Evolutionary conservation across 345 rosid species (phyloP).

Genomic region (Diplotaxis tenuifolia): DNA sequence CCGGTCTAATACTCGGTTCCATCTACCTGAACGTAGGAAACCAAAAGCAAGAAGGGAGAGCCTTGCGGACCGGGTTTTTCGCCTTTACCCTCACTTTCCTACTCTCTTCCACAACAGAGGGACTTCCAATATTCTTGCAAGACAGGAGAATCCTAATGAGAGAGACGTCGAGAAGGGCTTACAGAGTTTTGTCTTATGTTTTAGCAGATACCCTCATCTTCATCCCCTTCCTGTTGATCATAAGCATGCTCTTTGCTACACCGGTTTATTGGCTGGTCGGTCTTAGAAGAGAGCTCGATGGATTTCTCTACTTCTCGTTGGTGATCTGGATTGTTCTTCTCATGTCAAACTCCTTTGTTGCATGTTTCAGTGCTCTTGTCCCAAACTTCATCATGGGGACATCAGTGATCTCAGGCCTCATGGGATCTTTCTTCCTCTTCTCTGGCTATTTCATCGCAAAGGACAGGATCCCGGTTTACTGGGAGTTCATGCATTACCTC

Average conservation of each 20-base stretch:
- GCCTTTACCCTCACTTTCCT: slow-evolving; percentile 86
- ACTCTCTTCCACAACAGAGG: slow-evolving; percentile 86
- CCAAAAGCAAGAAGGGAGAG: slow-evolving; percentile 41
- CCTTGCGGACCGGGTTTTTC: slow-evolving; percentile 68
- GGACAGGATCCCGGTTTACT: slow-evolving; percentile 65
- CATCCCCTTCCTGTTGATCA: slow-evolving; percentile 68
- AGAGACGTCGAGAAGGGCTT: slow-evolving; percentile 82
- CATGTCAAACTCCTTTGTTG: slow-evolving; percentile 86
- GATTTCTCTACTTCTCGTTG: slow-evolving; percentile 66
- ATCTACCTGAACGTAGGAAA: slow-evolving; percentile 66
- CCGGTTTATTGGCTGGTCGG: slow-evolving; percentile 94
- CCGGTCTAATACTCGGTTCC: slow-evolving; percentile 72
- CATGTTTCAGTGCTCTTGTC: slow-evolving; percentile 89
- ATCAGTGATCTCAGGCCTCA: slow-evolving; percentile 78
- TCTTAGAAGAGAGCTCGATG: slow-evolving; percentile 51
- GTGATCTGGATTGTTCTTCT: slow-evolving; percentile 65
- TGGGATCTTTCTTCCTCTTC: slow-evolving; percentile 93
- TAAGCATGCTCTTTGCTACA: slow-evolving; percentile 59
- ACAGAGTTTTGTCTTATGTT: slow-evolving; percentile 65
- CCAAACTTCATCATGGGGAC: slow-evolving; percentile 95
- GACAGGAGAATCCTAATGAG: slow-evolving; percentile 75
- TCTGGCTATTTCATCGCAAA: slow-evolving; percentile 80
- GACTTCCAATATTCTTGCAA: slow-evolving; percentile 79
- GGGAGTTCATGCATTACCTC: slow-evolving; percentile 85
- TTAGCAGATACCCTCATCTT: slow-evolving; percentile 66